These are phyloP conservation scores for Hirschfeldia incana DNA, from an alignment of 345 rosid species.

Conservation along the genomic window DNA sequence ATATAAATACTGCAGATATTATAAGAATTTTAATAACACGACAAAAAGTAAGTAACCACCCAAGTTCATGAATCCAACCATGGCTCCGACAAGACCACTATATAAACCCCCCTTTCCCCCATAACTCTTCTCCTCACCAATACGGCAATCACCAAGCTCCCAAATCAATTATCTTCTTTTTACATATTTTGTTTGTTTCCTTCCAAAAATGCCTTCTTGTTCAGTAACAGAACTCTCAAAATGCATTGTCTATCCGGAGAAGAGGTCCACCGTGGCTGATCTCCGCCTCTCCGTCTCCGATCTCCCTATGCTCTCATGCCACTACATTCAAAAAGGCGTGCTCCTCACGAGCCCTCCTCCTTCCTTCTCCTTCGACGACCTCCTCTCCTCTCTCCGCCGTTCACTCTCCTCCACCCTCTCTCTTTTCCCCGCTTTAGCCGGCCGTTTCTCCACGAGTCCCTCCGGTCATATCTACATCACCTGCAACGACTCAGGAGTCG, in stretches of 20 bases:
- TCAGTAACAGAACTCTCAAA: constrained; percentile 47
- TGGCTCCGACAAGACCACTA: background rate
- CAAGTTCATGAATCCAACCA: background rate
- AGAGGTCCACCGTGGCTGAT: constrained; percentile 48
- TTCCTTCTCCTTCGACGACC: constrained; percentile 47
- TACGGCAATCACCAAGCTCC: background rate
- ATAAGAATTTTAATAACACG: background rate
- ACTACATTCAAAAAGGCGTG: constrained; percentile 94
- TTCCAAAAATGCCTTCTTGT: background rate
- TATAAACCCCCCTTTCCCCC: background rate
- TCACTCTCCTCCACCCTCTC: constrained; percentile 74
- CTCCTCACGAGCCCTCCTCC: constrained; percentile 51
- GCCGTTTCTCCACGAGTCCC: constrained; percentile 65
- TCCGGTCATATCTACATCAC: constrained; percentile 62
- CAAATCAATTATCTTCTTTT: background rate
- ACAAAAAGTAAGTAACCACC: background rate
- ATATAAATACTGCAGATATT: background rate
- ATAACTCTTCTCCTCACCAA: background rate
- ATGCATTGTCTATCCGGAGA: constrained; percentile 58
- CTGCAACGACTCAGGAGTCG: constrained; percentile 77
- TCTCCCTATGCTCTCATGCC: constrained; percentile 96
- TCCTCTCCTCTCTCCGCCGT: constrained; percentile 50
- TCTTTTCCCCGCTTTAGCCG: constrained; percentile 83
- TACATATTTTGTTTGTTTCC: background rate
- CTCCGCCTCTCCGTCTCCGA: constrained; percentile 95